phyloP scores from a whole-genome alignment of 331 rosid genomes.

The Dryas integrifolia region DNA sequence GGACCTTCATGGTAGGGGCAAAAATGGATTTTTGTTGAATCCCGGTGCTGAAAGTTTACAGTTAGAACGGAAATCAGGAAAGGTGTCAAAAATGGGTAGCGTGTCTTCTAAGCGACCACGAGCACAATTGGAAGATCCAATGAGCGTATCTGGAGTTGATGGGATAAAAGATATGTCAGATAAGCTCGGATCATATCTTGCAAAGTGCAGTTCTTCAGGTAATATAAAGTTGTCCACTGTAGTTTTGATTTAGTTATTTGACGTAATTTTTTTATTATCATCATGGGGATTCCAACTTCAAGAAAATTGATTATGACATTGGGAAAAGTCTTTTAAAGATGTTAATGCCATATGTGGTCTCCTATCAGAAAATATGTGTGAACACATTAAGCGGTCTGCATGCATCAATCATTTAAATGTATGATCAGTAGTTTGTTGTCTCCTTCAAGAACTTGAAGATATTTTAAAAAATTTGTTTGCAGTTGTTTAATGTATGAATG shows the following conservation, averaged over 20 bases:
- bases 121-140: constrained; percentile 49
- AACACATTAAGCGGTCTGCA: background rate
- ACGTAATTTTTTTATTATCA: background rate
- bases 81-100: constrained; percentile 45
- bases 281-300: background rate
- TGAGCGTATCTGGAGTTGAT: constrained; percentile 38
- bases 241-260: background rate
- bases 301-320: background rate
- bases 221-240: constrained; percentile 6
- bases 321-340: background rate
- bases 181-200: constrained; percentile 47
- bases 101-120: constrained; percentile 61
- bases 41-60: constrained; percentile 44
- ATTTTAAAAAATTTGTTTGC: background rate
- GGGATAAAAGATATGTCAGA: constrained; percentile 51
- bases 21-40: constrained; percentile 40
- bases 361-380: background rate
- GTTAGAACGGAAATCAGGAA: constrained; percentile 53
- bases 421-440: background rate
- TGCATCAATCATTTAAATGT: background rate
- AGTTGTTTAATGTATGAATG: background rate
- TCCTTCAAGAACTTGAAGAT: background rate
- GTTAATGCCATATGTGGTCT: constrained; percentile 1
- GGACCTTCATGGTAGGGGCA: constrained; percentile 32
- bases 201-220: constrained; percentile 63